Evolutionary conservation across 371 early-diverging fungal genomes (phyloP).

Genomic region (Rhizomucor miehei): DNA sequence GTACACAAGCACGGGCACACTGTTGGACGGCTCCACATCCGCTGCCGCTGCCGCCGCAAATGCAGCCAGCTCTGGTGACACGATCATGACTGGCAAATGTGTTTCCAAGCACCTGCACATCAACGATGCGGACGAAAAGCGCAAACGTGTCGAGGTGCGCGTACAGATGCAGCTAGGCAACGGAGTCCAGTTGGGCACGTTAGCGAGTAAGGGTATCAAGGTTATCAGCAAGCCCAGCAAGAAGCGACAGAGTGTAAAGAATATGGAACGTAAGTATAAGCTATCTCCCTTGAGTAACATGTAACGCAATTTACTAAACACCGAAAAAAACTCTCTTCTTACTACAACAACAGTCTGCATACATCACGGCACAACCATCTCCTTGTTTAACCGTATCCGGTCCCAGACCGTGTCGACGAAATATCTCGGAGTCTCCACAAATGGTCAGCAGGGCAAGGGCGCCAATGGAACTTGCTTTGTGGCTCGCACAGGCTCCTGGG

Average conservation of each 20-base stretch:
- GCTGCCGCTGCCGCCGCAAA: slow-evolving; percentile 12
- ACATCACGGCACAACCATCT: slow-evolving; percentile 79
- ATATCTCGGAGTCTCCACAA: slow-evolving; percentile 68
- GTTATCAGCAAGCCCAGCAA: slow-evolving; percentile 89
- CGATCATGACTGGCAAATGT: slow-evolving; percentile 60
- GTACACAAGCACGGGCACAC: slow-evolving; percentile 21
- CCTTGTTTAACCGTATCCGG: slow-evolving; percentile 82
- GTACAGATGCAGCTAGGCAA: slow-evolving; percentile 68
- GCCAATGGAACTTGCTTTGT: slow-evolving; percentile 73
- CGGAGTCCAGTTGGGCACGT: slow-evolving; percentile 60
- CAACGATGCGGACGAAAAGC: slow-evolving; percentile 81
- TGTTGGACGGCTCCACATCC: slow-evolving; percentile 18
- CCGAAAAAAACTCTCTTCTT: no score
- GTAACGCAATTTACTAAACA: background rate
- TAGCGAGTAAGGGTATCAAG: slow-evolving; percentile 75
- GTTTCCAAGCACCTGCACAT: slow-evolving; percentile 83
- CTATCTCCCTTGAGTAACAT: slow-evolving; percentile 3
- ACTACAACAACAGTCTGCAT: slow-evolving; percentile 64
- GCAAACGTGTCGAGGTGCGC: slow-evolving; percentile 71
- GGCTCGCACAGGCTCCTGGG: slow-evolving; percentile 79
- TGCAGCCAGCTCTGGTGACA: no score
- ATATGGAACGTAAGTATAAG: slow-evolving; percentile 65
- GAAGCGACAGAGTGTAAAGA: slow-evolving; percentile 81
- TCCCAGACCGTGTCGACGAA: slow-evolving; percentile 88
- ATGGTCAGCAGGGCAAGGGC: slow-evolving; percentile 8